These are phyloP conservation scores for Calonectria leucothoes DNA, from an alignment of 2,329 filamentous ascomycete genomes.

Conservation along the genomic window DNA sequence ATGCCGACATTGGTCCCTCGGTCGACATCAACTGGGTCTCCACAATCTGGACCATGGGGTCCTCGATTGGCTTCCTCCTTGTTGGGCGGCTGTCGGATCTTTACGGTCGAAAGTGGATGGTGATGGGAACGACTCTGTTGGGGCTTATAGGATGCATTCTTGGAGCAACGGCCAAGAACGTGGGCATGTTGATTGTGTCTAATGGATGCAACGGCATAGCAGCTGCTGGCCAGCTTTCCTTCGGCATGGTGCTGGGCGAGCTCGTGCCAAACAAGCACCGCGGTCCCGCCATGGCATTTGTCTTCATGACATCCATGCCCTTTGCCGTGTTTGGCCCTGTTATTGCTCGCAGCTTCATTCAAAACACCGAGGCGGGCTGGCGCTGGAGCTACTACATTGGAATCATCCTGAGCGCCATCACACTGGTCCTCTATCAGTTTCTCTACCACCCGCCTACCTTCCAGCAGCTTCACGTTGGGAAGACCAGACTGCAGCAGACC, in stretches of 20 bases:
- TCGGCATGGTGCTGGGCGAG: slow-evolving; percentile 55
- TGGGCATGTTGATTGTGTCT: slow-evolving; percentile 51
- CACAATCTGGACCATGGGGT: slow-evolving; percentile 52
- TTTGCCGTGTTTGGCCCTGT: slow-evolving; percentile 58
- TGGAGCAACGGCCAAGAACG: slow-evolving; percentile 47
- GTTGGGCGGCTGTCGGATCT: slow-evolving; percentile 56
- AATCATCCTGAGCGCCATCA: slow-evolving; percentile 55
- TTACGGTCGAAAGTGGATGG: slow-evolving; percentile 56
- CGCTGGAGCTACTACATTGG: slow-evolving; percentile 63
- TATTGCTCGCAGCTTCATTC: slow-evolving; percentile 57
- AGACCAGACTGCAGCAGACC: slow-evolving; percentile 50
- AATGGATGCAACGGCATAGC: slow-evolving; percentile 52
- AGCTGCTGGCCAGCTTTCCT: slow-evolving; percentile 54
- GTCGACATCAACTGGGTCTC: slow-evolving; percentile 47
- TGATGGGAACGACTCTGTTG: slow-evolving; percentile 47
- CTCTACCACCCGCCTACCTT: slow-evolving; percentile 61
- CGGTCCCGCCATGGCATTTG: slow-evolving; percentile 49
- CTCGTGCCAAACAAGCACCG: slow-evolving; percentile 57
- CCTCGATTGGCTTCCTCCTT: slow-evolving; percentile 53
- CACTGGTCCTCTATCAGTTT: slow-evolving; percentile 53
- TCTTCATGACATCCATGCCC: slow-evolving; percentile 53
- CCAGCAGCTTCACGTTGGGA: slow-evolving; percentile 54
- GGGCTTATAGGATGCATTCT: slow-evolving; percentile 53
- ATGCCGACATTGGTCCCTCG: slow-evolving; percentile 47
- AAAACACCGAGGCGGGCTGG: slow-evolving; percentile 56